These are phyloP conservation scores for Russula dissimulans DNA, from an alignment of 768 basidiomycete species.

Conservation along the genomic window DNA sequence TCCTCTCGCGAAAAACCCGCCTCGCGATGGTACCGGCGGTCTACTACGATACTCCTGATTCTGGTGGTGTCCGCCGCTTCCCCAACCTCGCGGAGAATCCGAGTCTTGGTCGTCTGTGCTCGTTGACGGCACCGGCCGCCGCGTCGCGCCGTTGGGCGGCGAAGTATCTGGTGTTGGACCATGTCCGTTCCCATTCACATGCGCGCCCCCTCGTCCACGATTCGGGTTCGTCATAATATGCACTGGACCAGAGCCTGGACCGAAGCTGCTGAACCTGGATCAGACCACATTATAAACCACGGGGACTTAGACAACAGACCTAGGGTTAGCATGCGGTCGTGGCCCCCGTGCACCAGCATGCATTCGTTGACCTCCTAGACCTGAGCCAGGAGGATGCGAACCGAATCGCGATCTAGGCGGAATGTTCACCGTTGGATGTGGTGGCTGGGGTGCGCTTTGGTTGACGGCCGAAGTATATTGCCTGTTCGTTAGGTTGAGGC, in stretches of 20 bases:
- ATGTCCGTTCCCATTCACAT: slow-evolving; percentile 21
- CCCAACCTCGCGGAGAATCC: slow-evolving; percentile 13
- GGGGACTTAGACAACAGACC: slow-evolving; percentile 24
- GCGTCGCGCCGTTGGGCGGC: slow-evolving; percentile 14
- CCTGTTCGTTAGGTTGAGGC: slow-evolving; percentile 78
- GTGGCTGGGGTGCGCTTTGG: slow-evolving; percentile 38
- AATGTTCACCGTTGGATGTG: slow-evolving; percentile 26
- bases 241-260: slow-evolving; percentile 35
- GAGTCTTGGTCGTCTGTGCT: slow-evolving; percentile 15
- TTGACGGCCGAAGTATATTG: slow-evolving; percentile 79
- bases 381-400: slow-evolving; percentile 51
- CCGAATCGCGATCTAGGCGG: slow-evolving; percentile 65
- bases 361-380: slow-evolving; percentile 42
- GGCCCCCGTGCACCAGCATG: slow-evolving; percentile 62
- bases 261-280: slow-evolving; percentile 3
- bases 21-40: slow-evolving; percentile 19
- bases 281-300: not conserved
- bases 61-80: not conserved
- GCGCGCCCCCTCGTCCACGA: slow-evolving; percentile 33
- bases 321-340: slow-evolving; percentile 22
- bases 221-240: slow-evolving; percentile 77
- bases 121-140: not conserved
- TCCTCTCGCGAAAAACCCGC: slow-evolving; percentile 25
- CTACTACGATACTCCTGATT: not conserved
- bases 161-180: slow-evolving; percentile 20